Conservation (phyloP, 768 basidiomycete genomes). For the Strobilomyces confusus region DNA sequence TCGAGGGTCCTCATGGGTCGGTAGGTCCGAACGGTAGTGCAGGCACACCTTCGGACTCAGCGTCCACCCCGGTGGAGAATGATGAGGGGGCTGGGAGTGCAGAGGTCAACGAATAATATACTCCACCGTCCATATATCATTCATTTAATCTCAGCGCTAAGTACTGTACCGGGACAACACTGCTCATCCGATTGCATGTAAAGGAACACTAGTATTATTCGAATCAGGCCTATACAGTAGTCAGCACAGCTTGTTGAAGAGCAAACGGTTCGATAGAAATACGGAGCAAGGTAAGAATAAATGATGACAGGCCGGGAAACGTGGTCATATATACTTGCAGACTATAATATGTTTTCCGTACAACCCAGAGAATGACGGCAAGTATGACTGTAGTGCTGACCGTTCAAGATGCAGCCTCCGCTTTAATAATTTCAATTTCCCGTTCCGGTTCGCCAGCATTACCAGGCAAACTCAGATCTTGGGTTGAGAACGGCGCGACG, state of each 20-base stretch:
- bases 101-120: constrained; percentile 31
- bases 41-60: constrained; percentile 44
- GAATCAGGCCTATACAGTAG: constrained; percentile 33
- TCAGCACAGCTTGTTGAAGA: constrained; percentile 33
- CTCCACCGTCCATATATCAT: constrained; percentile 12
- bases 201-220: constrained; percentile 29
- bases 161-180: constrained; percentile 16
- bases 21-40: constrained; percentile 37
- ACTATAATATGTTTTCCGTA: constrained; percentile 30
- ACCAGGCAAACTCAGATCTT: constrained; percentile 60
- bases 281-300: constrained; percentile 38
- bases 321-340: constrained; percentile 32
- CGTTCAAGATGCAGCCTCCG: constrained; percentile 46
- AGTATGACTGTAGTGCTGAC: constrained; percentile 17
- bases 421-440: constrained; percentile 62
- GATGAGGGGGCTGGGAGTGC: constrained; percentile 41
- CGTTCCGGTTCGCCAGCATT: constrained; percentile 57
- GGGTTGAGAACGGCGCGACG: constrained; percentile 61
- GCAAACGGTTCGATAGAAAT: constrained; percentile 33
- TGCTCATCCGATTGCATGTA: constrained; percentile 9
- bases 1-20: constrained; percentile 24
- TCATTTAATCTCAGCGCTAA: constrained; percentile 17
- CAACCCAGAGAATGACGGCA: constrained; percentile 24
- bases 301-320: constrained; percentile 32
- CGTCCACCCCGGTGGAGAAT: constrained; percentile 39